Conservation (phyloP, 2,329 filamentous ascomycete genomes). For the Aspergillus fumigatus region DNA sequence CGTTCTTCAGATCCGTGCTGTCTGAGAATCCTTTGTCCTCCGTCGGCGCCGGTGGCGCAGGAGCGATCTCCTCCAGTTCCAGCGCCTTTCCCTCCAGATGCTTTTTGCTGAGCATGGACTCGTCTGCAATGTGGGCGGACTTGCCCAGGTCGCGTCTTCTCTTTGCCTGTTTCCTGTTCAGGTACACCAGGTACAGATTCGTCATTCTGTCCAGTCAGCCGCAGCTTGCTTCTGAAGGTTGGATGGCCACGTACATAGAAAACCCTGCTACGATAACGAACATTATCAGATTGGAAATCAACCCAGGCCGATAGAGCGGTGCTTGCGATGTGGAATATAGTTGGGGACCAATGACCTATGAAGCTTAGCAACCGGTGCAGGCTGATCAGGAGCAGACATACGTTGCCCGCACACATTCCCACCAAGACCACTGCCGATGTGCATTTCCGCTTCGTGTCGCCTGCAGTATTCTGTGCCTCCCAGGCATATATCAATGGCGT, state of each 20-base stretch:
- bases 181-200: constrained; percentile 26
- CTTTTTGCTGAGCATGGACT: constrained; percentile 31
- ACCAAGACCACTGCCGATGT: constrained; percentile 29
- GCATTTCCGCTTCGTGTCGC: constrained; percentile 36
- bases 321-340: constrained; percentile 32
- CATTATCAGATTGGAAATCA: constrained; percentile 32
- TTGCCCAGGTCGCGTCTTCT: constrained; percentile 28
- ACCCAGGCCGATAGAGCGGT: constrained; percentile 29
- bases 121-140: constrained; percentile 23
- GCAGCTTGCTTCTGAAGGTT: background rate
- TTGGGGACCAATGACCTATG: constrained; percentile 27
- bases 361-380: accelerated
- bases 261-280: constrained; percentile 28
- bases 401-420: constrained; percentile 35
- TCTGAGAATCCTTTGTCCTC: constrained; percentile 14
- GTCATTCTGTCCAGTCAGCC: constrained; percentile 15
- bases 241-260: constrained; percentile 15
- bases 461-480: constrained; percentile 34
- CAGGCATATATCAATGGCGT: constrained; percentile 35
- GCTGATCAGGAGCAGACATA: constrained; percentile 16
- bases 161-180: constrained; percentile 29
- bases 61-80: constrained; percentile 7
- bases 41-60: background rate
- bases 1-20: constrained; percentile 14
- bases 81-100: constrained; percentile 5